These are phyloP conservation scores for Alternaria brassicae DNA, from an alignment of 2,329 filamentous ascomycete genomes.

Conservation along the genomic window DNA sequence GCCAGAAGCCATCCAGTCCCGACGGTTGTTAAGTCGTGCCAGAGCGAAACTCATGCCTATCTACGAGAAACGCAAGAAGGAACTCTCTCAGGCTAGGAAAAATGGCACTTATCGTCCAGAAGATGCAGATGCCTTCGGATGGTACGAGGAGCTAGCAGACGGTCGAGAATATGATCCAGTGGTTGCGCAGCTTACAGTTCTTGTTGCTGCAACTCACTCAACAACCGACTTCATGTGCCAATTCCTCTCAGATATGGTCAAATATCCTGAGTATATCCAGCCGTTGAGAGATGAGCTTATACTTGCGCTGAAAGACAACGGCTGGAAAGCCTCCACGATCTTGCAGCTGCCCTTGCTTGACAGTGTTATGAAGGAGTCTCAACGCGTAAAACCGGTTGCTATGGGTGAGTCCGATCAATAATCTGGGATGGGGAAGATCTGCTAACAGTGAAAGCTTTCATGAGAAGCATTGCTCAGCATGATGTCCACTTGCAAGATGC, in stretches of 20 bases:
- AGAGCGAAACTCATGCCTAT: constrained; percentile 1
- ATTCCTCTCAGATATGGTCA: constrained; percentile 5
- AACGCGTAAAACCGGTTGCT: not conserved
- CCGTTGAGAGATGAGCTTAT: constrained; percentile 4
- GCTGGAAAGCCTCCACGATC: not conserved
- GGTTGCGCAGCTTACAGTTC: constrained; percentile 4
- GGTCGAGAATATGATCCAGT: constrained; percentile 1
- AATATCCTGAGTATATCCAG: constrained; percentile 5
- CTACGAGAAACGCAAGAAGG: constrained; percentile 5
- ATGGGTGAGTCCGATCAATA: not conserved
- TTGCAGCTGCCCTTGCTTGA: not conserved
- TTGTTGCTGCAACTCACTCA: constrained; percentile 4
- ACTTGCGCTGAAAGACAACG: constrained; percentile 2
- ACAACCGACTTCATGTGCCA: constrained; percentile 6
- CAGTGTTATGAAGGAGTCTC: not conserved
- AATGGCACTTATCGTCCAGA: constrained; percentile 5
- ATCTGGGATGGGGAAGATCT: not conserved
- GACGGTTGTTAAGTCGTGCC: constrained; percentile 3
- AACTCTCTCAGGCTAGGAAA: not conserved
- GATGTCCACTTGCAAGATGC: constrained; percentile 3
- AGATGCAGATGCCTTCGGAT: constrained; percentile 6
- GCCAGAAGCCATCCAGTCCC: constrained; percentile 2
- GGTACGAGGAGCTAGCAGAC: constrained; percentile 4
- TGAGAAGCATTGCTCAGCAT: constrained; percentile 5
- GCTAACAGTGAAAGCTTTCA: constrained; percentile 1